Evolutionary conservation across 306 rosid genomes (phyloP), one percentile per base, ranked within the genome.

Genomic region (Ceratonia siliqua): DNA sequence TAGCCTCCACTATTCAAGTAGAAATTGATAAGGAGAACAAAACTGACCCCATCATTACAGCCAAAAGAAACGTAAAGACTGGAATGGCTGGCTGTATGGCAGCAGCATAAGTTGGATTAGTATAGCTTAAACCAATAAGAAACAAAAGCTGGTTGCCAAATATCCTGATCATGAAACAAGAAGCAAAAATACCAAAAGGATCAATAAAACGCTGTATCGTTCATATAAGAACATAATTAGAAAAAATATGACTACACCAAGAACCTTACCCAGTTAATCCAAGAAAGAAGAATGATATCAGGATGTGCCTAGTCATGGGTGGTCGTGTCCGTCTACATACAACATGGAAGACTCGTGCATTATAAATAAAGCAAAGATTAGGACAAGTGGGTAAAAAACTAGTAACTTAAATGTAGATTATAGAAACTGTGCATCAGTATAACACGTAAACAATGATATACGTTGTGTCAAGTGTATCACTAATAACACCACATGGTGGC

Each of bases 101-200:
- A 78, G 98, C 94, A 69, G 98, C 98, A 73, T 91, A 91, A 36
- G 98, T 94, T 57, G 98, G 98, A 82, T 84, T 94, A 78, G 97
- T 94, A 77, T 94, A 94, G 80, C 96, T 91, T 82, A 94, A 96
- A 76, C 98, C 98, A 83, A 94, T 61, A 75, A 94, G 98, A 90
- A 94, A 94, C 83, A 94, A 80, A 81, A 94, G 98, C 85, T 94
- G 98, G 82, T 94, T 94, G 78, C 98, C 97, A 78, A 89, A 91
- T 78, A 94, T 91, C 91, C 98, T 94, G 74, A 77, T 42, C 67
- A 77, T 27, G 38, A 82, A 62, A 58, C 49, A 68, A 32, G 63
- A 72, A 71, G 72, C 73, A 61, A 55, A 72, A 72, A 41, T 22
- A 48, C 15, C 62, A 61, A 39, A 80, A 55, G 77, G 45, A 76